Base-by-base conservation (phyloP, 148 eudicot genomes). In the Selenicereus undatus region DNA sequence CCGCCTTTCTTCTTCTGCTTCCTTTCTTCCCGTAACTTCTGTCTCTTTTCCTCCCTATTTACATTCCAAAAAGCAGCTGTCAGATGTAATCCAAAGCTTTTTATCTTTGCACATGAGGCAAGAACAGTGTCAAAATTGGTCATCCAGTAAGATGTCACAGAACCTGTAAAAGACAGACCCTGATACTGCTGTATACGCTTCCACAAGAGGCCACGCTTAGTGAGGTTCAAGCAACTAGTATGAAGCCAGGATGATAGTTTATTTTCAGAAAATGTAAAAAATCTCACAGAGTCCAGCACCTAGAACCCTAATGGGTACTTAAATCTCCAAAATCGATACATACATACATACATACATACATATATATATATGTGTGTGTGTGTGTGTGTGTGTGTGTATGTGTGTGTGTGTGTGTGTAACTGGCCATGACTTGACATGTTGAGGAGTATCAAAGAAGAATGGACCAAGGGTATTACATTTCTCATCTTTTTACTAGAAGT, bases 31-130 rank as follows among this genome's bases (percentile, higher is more conserved):
- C 79, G 77, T 65, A 54, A 75, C 6, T 72, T 27, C 78, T 90
- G 88, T 80, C 89, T 83, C 87, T 87, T 90, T 20, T 78, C 86
- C 88, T 91, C 91, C 90, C 92, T 92, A 78, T 85, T 69, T 27
- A 79, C 58, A 32, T 74, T 69, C 30, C 43, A 76, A 22, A 10
- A 29, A 48, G 18, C 50, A 39, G 13, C 4, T n/a, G 39, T 84
- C 68, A 76, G 65, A 62, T 30, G 65, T 75, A 62, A 24, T 60
- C 6, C 11, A 74, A 39, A 22, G n/a, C n/a, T 5, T 68, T 60
- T 1, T 4, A 17, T 30, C 3, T 71, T 20, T 22, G 68, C 11
- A 21, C n/a, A 10, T 1, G 5, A 39, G 43, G 43, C 43, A n/a
- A 24, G n/a, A 35, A 43, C 4, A 4, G 12, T 3, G 3, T 42